Percentiles rank a stretch among this genome's conserved stretches.
Evolutionary conservation across 805 yeast species (phyloP).

Genomic region (Candida sithepensis): DNA sequence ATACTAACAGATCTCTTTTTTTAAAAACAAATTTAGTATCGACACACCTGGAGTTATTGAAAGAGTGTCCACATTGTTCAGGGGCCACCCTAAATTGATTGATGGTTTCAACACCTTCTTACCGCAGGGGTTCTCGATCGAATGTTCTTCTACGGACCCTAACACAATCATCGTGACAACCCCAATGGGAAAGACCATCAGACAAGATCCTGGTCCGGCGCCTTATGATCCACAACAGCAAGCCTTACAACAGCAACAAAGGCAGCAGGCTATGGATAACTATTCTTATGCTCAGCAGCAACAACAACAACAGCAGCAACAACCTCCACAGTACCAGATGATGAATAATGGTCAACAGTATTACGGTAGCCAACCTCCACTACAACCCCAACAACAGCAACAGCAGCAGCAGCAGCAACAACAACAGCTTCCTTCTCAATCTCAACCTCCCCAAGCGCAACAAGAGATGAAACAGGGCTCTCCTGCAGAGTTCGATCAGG

Average conservation of each 20-base stretch:
- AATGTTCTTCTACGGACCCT: constrained; percentile 90
- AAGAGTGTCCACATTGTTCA: constrained; percentile 83
- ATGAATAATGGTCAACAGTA: constrained; percentile 14
- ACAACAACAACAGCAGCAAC: constrained; percentile 7
- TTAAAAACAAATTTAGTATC: constrained; percentile 49
- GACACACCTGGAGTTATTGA: constrained; percentile 99
- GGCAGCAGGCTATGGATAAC: constrained; percentile 4
- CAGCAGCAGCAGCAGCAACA: constrained; percentile 1
- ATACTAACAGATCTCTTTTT: constrained; percentile 19
- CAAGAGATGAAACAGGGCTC: constrained; percentile 37
- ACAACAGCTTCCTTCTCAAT: constrained; percentile 18
- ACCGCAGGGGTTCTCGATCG: constrained; percentile 94
- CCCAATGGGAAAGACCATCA: constrained; percentile 83
- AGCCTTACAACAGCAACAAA: constrained; percentile 23
- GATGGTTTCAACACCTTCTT: constrained; percentile 97
- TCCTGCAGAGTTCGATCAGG: constrained; percentile 95
- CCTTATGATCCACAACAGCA: constrained; percentile 27
- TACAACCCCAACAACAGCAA: constrained; percentile 5
- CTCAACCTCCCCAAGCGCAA: constrained; percentile 12
- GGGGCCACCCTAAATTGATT: constrained; percentile 89
- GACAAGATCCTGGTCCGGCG: constrained; percentile 50
- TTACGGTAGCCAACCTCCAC: constrained; percentile 8
- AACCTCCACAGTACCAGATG: constrained; percentile 18
- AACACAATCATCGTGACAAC: constrained; percentile 93
- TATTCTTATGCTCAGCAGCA: constrained; percentile 9